Evolutionary conservation across 2,329 filamentous ascomycete genomes (phyloP).

Genomic region (Thielaviopsis populi): DNA sequence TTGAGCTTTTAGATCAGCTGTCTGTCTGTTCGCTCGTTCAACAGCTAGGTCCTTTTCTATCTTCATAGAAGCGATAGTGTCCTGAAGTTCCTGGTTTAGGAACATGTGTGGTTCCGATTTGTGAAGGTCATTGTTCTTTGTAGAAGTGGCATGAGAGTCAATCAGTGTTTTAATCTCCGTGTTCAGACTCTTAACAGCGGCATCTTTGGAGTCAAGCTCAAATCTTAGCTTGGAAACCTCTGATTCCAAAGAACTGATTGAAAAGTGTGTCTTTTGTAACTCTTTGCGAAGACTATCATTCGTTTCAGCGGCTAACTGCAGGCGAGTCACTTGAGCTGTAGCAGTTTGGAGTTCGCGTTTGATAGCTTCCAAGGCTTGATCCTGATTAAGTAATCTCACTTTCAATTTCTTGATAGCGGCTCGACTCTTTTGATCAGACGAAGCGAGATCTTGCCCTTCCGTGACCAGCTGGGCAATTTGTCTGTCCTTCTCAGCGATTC

Average conservation of each 20-base stretch:
- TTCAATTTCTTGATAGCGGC: conserved; percentile 70
- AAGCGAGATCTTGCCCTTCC: conserved; percentile 78
- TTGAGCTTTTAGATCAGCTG: conserved; percentile 58
- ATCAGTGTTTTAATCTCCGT: conserved; percentile 53
- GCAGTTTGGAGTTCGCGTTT: conserved; percentile 26
- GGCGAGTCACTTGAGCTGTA: background rate
- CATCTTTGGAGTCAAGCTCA: conserved; percentile 48
- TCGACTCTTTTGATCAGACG: conserved; percentile 71
- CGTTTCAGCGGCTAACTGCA: conserved; percentile 29
- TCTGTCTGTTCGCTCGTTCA: conserved; percentile 49
- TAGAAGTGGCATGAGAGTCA: conserved; percentile 50
- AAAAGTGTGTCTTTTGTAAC: conserved; percentile 18
- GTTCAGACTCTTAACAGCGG: conserved; percentile 52
- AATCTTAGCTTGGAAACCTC: conserved; percentile 43
- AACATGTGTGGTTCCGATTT: conserved; percentile 37
- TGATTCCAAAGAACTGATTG: conserved; percentile 22
- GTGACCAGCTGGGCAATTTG: conserved; percentile 81
- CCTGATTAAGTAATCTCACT: conserved; percentile 47
- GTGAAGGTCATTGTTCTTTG: conserved; percentile 41
- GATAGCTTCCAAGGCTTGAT: conserved; percentile 47
- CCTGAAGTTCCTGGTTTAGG: conserved; percentile 37
- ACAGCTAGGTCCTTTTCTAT: conserved; percentile 63
- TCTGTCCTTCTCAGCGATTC: conserved; percentile 76
- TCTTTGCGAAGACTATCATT: conserved; percentile 42
- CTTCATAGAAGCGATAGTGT: conserved; percentile 47